Percentiles rank a stretch among this genome's conserved stretches.
Evolutionary conservation across 2,329 filamentous ascomycete genomes (phyloP).

Genomic region (Microcyclospora tardicrescens): DNA sequence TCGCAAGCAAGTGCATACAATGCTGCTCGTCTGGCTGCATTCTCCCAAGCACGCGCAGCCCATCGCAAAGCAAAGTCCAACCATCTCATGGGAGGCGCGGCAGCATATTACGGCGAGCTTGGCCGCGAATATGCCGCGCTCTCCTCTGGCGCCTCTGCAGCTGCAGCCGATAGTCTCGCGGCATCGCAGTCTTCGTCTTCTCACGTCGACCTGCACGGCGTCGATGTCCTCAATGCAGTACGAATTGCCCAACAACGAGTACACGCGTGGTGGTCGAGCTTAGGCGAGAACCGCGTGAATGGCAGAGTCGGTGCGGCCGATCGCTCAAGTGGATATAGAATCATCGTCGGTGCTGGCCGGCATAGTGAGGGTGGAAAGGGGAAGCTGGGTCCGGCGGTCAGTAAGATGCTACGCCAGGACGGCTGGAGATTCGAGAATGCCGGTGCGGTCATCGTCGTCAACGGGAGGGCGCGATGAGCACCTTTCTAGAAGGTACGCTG

Average conservation of each 20-base stretch:
- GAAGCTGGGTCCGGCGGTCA: slow-evolving; percentile 67
- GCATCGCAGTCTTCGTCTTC: slow-evolving; percentile 46
- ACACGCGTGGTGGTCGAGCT: slow-evolving; percentile 59
- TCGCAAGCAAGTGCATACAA: slow-evolving; percentile 23
- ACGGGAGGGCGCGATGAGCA: slow-evolving; percentile 31
- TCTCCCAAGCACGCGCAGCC: slow-evolving; percentile 44
- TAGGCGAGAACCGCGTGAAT: slow-evolving; percentile 51
- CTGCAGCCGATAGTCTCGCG: slow-evolving; percentile 58
- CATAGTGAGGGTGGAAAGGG: slow-evolving; percentile 69
- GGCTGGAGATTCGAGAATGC: slow-evolving; percentile 72
- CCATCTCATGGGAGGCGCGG: slow-evolving; percentile 60
- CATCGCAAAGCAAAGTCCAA: slow-evolving; percentile 54
- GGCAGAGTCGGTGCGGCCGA: slow-evolving; percentile 32
- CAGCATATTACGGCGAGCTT: slow-evolving; percentile 60
- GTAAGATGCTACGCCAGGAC: slow-evolving; percentile 57
- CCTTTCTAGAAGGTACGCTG: too few relatives aligned
- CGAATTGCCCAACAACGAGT: slow-evolving; percentile 60
- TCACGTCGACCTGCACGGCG: slow-evolving; percentile 68
- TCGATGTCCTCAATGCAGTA: slow-evolving; percentile 67
- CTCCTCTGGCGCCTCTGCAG: slow-evolving; percentile 47
- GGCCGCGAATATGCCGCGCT: slow-evolving; percentile 50
- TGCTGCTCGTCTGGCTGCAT: slow-evolving; percentile 37
- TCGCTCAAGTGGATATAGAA: slow-evolving; percentile 45
- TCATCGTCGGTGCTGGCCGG: slow-evolving; percentile 69
- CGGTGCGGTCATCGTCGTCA: slow-evolving; percentile 58